Evolutionary conservation across 768 basidiomycete species (phyloP).

Genomic region (Peribolospora kevripleyi): DNA sequence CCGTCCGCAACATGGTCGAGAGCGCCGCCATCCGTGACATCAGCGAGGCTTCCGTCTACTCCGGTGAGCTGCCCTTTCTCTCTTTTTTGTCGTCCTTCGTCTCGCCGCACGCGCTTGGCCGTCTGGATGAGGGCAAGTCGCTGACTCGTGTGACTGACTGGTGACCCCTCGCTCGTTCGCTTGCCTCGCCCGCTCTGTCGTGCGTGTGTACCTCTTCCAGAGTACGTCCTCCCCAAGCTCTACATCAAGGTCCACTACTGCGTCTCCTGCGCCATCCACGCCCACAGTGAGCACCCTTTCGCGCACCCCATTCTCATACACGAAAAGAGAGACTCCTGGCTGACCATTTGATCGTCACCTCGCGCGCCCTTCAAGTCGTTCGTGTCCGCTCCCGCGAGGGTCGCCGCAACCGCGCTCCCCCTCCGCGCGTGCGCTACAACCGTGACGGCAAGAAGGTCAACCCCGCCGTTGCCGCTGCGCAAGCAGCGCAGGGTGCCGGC

Average conservation of each 20-base stretch:
- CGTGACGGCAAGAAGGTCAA: slow-evolving; percentile 17
- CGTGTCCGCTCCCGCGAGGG: slow-evolving; percentile 91
- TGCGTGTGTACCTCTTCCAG: slow-evolving; percentile 23
- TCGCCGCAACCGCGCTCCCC: slow-evolving; percentile 90
- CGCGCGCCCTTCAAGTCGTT: slow-evolving; percentile 38
- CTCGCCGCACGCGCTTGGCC: background rate
- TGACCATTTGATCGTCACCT: background rate
- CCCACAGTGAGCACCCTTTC: slow-evolving; percentile 44
- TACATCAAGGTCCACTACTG: slow-evolving; percentile 99
- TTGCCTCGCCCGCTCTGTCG: background rate
- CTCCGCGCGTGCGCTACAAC: slow-evolving; percentile 84
- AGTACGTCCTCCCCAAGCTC: slow-evolving; percentile 86
- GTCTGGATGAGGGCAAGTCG: background rate
- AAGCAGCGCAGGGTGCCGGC: no score
- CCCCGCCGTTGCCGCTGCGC: slow-evolving; percentile 4
- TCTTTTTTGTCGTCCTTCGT: background rate
- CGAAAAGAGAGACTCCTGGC: background rate
- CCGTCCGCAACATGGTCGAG: slow-evolving; percentile 99
- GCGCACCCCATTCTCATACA: background rate
- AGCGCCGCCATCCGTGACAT: slow-evolving; percentile 93
- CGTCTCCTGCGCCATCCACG: slow-evolving; percentile 97
- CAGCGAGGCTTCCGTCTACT: slow-evolving; percentile 81
- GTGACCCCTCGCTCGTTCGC: background rate
- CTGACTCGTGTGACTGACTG: background rate
- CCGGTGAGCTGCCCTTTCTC: slow-evolving; percentile 30